These are phyloP conservation scores for Heliocybe sulcata DNA, from an alignment of 1,284 basidiomycete species.

Conservation along the genomic window DNA sequence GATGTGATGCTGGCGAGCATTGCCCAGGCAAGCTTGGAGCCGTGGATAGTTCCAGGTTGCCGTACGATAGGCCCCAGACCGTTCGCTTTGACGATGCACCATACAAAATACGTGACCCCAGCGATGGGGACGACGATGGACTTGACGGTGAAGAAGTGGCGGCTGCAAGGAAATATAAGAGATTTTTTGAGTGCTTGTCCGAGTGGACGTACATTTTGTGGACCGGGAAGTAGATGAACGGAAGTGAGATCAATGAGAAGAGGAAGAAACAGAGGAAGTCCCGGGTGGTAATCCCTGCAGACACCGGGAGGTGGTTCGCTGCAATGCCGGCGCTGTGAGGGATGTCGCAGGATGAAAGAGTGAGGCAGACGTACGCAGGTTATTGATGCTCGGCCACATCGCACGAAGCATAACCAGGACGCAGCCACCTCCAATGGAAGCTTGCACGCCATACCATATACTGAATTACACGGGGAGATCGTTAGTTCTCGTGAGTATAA, in stretches of 20 bases:
- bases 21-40: slow-evolving; percentile 69
- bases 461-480: slow-evolving; percentile 22
- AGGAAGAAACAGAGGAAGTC: slow-evolving; percentile 82
- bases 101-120: slow-evolving; percentile 74
- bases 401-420: slow-evolving; percentile 65
- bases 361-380: slow-evolving; percentile 43
- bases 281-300: slow-evolving; percentile 61
- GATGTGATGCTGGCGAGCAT: slow-evolving; percentile 76
- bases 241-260: slow-evolving; percentile 78
- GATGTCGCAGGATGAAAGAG: too few relatives aligned
- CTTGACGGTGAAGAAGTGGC: slow-evolving; percentile 79
- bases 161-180: slow-evolving; percentile 26
- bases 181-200: slow-evolving; percentile 9
- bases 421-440: slow-evolving; percentile 76
- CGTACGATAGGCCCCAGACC: slow-evolving; percentile 77
- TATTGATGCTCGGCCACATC: slow-evolving; percentile 68
- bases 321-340: neutral
- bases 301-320: slow-evolving; percentile 63
- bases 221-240: slow-evolving; percentile 75
- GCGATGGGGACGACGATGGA: slow-evolving; percentile 68
- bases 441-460: slow-evolving; percentile 78
- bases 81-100: slow-evolving; percentile 74
- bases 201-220: slow-evolving; percentile 58
- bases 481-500: neutral
- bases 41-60: slow-evolving; percentile 59